Evolutionary conservation across 306 rosid genomes (phyloP).

Genomic region (Sindora glabra): DNA sequence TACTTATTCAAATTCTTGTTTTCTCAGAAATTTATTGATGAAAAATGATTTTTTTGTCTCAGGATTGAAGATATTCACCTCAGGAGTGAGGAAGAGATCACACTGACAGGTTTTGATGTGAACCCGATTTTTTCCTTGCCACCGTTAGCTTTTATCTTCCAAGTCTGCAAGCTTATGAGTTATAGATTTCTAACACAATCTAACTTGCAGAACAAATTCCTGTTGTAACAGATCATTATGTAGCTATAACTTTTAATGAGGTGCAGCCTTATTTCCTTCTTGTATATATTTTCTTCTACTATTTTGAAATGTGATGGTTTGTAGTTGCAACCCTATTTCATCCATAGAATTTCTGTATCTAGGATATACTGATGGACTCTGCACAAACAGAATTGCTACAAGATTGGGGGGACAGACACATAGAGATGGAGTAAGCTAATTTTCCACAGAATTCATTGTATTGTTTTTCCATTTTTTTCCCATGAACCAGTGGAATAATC

Average conservation of each 20-base stretch:
- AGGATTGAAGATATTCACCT: conserved; percentile 53
- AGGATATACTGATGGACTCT: conserved; percentile 42
- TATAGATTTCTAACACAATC: not conserved
- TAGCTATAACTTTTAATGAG: conserved; percentile 65
- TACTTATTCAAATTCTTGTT: not conserved
- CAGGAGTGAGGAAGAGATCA: conserved; percentile 62
- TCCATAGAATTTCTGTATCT: not conserved
- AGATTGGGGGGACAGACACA: conserved; percentile 21
- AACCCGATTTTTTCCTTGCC: not conserved
- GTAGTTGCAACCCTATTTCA: not conserved
- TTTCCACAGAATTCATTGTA: not conserved
- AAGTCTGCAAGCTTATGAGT: not conserved
- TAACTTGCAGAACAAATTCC: conserved; percentile 56
- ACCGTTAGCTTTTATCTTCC: not conserved
- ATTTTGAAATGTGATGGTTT: conserved; percentile 3
- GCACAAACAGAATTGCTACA: conserved; percentile 22
- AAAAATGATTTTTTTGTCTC: not conserved
- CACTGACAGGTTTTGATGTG: conserved; percentile 42
- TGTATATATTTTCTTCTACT: no score
- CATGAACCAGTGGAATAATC: not conserved
- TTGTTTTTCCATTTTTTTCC: not conserved
- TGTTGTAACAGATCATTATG: conserved; percentile 23
- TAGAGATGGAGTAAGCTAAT: conserved; percentile 50
- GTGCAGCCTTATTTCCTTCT: conserved; percentile 16
- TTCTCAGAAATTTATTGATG: not conserved